Evolutionary conservation across 768 basidiomycete genomes (phyloP).

Genomic region (Xanthoconium stramineum): DNA sequence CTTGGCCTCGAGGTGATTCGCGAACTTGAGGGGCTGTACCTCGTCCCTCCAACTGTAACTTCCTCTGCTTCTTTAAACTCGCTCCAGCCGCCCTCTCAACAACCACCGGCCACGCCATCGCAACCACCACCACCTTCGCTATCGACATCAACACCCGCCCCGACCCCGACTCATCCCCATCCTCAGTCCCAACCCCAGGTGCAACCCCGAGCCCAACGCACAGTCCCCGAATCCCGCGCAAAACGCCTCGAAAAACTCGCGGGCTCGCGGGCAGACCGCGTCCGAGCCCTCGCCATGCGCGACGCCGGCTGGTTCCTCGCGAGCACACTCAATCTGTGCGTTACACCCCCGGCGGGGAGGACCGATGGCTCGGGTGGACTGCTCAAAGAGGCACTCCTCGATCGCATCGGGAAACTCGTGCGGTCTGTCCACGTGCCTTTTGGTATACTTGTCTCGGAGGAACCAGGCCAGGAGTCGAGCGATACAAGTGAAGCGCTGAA

Average conservation of each 20-base stretch:
- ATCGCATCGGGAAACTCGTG: conserved; percentile 24
- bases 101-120: neutral
- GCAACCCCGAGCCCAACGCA: neutral
- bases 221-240: neutral
- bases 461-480: neutral
- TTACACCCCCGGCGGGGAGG: neutral
- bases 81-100: neutral
- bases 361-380: neutral
- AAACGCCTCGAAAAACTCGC: conserved; percentile 8
- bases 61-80: neutral
- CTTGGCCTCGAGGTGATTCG: conserved; percentile 30
- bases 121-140: neutral
- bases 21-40: conserved; percentile 24
- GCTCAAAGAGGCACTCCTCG: conserved; percentile 18
- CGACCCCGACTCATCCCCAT: neutral
- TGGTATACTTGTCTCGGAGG: neutral
- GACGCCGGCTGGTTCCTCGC: conserved; percentile 30
- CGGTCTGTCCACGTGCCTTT: conserved; percentile 1
- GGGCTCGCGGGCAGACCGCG: conserved; percentile 15
- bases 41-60: neutral
- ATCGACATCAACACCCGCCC: too few relatives aligned
- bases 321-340: conserved; percentile 24
- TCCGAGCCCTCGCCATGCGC: conserved; percentile 23
- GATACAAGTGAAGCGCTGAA: neutral
- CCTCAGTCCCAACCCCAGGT: neutral